Percentiles rank a stretch among this genome's conserved stretches.
These are phyloP conservation scores for Hanseniaspora thailandica DNA, from an alignment of 805 yeast genomes.

Conservation along the genomic window DNA sequence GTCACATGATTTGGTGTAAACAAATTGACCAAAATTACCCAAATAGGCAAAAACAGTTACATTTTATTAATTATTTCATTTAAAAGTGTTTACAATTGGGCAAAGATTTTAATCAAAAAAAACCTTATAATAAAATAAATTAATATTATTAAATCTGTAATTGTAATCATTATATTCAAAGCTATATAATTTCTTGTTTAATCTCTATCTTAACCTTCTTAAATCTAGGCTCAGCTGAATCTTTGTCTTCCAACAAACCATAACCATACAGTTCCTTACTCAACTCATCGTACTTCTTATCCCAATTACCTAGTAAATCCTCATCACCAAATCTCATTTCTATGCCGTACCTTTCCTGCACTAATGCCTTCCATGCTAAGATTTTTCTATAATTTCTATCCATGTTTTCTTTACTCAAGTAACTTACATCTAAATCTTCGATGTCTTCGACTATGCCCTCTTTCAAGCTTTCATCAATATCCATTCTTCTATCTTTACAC, in stretches of 20 bases:
- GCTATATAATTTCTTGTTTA: background rate
- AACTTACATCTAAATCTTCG: slow-evolving; percentile 6
- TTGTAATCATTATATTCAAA: too few relatives aligned
- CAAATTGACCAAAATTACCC: background rate
- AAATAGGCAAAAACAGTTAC: background rate
- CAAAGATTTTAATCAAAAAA: too few relatives aligned
- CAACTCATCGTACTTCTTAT: background rate
- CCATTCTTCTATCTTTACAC: slow-evolving; percentile 7
- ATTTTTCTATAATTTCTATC: background rate
- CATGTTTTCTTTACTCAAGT: background rate
- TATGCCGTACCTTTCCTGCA: background rate
- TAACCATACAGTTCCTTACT: background rate
- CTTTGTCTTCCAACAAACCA: background rate
- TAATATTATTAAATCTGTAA: too few relatives aligned
- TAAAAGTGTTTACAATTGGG: too few relatives aligned
- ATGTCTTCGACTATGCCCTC: background rate
- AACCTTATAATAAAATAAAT: too few relatives aligned
- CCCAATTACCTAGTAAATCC: slow-evolving; percentile 10
- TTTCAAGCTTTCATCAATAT: background rate
- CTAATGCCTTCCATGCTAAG: background rate
- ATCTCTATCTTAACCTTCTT: slow-evolving; percentile 1
- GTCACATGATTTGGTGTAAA: background rate
- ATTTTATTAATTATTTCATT: too few relatives aligned
- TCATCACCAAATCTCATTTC: background rate
- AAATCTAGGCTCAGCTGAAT: background rate